Percentiles rank a stretch among this genome's conserved stretches.
Conservation (phyloP, 495 filamentous ascomycete genomes). For the Xylaria cubensis region DNA sequence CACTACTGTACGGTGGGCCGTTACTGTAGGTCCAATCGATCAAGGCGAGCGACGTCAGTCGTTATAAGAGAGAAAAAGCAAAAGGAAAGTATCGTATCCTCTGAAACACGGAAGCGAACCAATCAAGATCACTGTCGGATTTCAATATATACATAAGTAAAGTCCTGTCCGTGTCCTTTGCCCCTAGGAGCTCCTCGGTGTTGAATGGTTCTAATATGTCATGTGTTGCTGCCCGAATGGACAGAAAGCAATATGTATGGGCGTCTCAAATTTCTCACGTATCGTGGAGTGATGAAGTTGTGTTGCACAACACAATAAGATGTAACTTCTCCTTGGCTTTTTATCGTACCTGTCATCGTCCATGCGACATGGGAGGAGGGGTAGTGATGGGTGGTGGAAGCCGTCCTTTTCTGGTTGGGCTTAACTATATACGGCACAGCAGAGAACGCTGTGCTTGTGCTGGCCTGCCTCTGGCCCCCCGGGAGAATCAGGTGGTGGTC, state of each 20-base stretch:
- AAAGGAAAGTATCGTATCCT: neutral
- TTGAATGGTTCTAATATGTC: neutral
- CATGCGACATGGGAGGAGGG: neutral
- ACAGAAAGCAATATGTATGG: neutral
- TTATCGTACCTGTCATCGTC: constrained; percentile 1
- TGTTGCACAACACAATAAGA: neutral
- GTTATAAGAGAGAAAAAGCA: neutral
- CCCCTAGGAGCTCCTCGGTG: neutral
- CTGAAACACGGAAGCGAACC: neutral
- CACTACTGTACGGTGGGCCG: neutral
- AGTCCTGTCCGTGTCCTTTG: neutral
- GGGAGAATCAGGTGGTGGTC: neutral
- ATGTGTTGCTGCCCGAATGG: constrained; percentile 15
- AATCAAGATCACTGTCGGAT: neutral
- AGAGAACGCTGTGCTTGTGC: too few relatives aligned
- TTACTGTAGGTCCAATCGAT: neutral
- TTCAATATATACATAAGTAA: neutral
- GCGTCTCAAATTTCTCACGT: constrained; percentile 5
- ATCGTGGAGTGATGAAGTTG: neutral
- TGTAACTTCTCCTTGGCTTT: constrained; percentile 4
- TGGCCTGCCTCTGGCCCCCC: too few relatives aligned
- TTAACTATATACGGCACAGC: neutral
- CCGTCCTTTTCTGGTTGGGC: neutral
- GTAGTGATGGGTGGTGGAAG: neutral
- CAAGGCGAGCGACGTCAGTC: neutral